phyloP scores from a whole-genome alignment of 192 early-diverging fungal genomes.

The Lobosporangium transversale region DNA sequence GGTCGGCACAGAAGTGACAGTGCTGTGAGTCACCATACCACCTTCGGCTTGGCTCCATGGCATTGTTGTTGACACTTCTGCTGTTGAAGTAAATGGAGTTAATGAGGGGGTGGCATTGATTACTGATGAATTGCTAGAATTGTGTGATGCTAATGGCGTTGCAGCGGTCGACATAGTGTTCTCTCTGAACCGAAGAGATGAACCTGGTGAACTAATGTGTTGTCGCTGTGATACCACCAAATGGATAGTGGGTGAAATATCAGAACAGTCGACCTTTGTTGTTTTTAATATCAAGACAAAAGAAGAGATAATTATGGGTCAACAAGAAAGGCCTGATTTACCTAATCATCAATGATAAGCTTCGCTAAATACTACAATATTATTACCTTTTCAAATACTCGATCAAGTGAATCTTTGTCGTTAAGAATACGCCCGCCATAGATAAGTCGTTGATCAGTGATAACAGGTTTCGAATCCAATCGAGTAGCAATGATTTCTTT shows the following conservation, averaged over 20 bases:
- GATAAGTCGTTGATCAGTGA: slow-evolving; percentile 38
- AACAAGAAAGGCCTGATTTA: not conserved
- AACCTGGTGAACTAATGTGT: slow-evolving; percentile 15
- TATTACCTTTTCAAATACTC: slow-evolving; percentile 32
- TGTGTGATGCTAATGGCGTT: too few relatives aligned
- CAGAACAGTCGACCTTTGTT: slow-evolving; percentile 28
- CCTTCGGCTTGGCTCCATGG: too few relatives aligned
- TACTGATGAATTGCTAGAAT: too few relatives aligned
- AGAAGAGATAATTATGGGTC: not conserved
- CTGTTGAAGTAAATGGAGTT: too few relatives aligned
- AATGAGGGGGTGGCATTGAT: too few relatives aligned
- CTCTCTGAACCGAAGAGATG: slow-evolving; percentile 11
- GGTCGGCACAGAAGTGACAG: too few relatives aligned
- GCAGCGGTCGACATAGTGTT: not conserved
- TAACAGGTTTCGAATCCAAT: slow-evolving; percentile 9
- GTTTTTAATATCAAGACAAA: not conserved
- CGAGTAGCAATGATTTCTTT: slow-evolving; percentile 26
- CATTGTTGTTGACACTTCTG: too few relatives aligned
- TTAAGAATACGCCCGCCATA: slow-evolving; percentile 19
- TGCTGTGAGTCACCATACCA: too few relatives aligned
- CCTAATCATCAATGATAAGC: too few relatives aligned
- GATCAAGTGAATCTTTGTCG: slow-evolving; percentile 5
- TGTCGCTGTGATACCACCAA: slow-evolving; percentile 32
- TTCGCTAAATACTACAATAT: too few relatives aligned
- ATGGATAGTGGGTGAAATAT: slow-evolving; percentile 31